Evolutionary conservation across 495 filamentous ascomycete species (phyloP).

Genomic region (Podospora pseudopauciseta): DNA sequence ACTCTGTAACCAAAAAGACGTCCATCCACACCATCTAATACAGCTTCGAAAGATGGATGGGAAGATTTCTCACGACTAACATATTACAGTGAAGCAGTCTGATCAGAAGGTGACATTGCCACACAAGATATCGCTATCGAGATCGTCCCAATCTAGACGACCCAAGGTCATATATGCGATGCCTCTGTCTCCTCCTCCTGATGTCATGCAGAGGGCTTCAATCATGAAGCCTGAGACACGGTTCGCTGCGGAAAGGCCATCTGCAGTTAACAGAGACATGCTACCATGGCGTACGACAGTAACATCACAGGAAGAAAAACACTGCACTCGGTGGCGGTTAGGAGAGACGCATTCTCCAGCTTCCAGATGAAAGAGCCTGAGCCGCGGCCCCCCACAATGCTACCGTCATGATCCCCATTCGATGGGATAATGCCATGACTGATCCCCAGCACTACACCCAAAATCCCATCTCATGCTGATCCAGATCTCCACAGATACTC

Average conservation of each 20-base stretch:
- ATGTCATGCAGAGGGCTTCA: background rate
- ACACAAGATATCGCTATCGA: background rate
- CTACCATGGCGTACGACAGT: background rate
- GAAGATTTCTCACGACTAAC: no score
- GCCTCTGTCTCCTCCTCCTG: no score
- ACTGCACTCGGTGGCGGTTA: background rate
- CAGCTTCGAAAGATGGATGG: no score
- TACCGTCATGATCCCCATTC: background rate
- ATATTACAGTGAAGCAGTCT: no score
- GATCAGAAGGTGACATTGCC: background rate
- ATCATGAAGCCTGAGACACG: background rate
- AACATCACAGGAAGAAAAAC: background rate
- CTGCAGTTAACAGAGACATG: background rate
- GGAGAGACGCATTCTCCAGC: background rate
- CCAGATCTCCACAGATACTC: background rate
- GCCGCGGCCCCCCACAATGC: background rate
- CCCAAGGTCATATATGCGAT: background rate
- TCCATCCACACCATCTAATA: no score
- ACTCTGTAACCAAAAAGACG: no score
- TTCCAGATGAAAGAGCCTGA: background rate
- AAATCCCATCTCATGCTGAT: background rate
- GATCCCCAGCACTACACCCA: background rate
- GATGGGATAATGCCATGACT: background rate
- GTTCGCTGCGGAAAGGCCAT: background rate
- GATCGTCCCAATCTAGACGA: background rate